These are phyloP conservation scores for Pythium brachiatum DNA, from an alignment of 352 stramenopile species.

Conservation along the genomic window DNA sequence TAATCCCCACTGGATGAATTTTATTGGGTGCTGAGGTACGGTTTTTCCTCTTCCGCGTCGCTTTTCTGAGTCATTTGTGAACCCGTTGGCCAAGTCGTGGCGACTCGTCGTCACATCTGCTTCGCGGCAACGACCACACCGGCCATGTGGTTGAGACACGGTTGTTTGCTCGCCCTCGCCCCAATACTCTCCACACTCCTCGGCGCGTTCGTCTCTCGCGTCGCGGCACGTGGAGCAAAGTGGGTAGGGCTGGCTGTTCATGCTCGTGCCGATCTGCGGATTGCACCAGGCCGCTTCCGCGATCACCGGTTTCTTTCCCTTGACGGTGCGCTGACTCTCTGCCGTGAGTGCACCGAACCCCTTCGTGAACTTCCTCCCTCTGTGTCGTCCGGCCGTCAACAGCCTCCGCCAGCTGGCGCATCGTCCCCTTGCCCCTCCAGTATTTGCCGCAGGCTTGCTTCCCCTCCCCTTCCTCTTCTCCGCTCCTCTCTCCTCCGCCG, in stretches of 20 bases:
- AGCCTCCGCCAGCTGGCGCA: not conserved
- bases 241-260: not conserved
- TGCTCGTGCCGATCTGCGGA: not conserved
- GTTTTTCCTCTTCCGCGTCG: not conserved
- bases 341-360: not conserved
- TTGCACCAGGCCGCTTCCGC: not conserved
- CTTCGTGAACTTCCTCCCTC: not conserved
- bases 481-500: not conserved
- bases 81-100: not conserved
- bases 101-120: constrained; percentile 1
- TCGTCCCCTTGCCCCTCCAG: not conserved
- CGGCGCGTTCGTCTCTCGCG: not conserved
- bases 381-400: constrained; percentile 3
- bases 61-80: not conserved
- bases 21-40: not conserved
- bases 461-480: not conserved
- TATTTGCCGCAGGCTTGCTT: not conserved
- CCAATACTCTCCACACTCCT: too few species aligned
- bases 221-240: not conserved
- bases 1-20: too few species aligned
- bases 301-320: constrained; percentile 1
- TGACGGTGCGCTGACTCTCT: not conserved
- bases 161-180: not conserved
- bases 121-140: not conserved
- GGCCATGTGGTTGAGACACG: constrained; percentile 1